phyloP scores from a whole-genome alignment of 2,329 filamentous ascomycete species.

The Daldinia sp. region DNA sequence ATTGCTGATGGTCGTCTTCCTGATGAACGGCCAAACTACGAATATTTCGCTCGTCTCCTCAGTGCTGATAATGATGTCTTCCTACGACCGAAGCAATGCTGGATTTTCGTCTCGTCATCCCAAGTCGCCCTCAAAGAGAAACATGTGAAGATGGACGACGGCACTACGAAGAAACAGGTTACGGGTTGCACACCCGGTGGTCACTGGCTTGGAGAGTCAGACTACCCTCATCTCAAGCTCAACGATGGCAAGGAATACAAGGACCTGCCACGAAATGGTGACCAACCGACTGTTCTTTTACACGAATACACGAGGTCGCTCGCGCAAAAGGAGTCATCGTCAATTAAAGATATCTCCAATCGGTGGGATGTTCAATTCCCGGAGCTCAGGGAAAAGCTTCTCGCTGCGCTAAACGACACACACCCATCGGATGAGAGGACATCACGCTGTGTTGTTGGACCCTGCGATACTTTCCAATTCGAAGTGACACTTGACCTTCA shows the following conservation, averaged over 20 bases:
- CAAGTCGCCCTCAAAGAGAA: conserved; percentile 65
- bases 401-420: conserved; percentile 62
- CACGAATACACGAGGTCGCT: conserved; percentile 70
- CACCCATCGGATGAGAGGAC: conserved; percentile 50
- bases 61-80: conserved; percentile 65
- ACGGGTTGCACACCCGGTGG: conserved; percentile 46
- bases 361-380: conserved; percentile 71
- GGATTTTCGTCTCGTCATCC: conserved; percentile 69
- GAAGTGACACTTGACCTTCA: conserved; percentile 71
- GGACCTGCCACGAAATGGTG: conserved; percentile 63
- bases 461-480: conserved; percentile 72
- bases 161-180: conserved; percentile 48
- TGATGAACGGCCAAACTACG: conserved; percentile 70
- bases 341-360: conserved; percentile 64
- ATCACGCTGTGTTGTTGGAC: conserved; percentile 53
- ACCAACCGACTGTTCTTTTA: conserved; percentile 61
- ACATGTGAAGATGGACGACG: conserved; percentile 47
- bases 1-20: conserved; percentile 69
- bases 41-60: conserved; percentile 70
- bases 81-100: conserved; percentile 68
- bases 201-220: conserved; percentile 47
- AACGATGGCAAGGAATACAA: conserved; percentile 64
- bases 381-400: conserved; percentile 65
- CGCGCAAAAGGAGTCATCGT: conserved; percentile 67
- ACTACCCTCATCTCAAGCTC: conserved; percentile 68